These are phyloP conservation scores for Xylaria curta DNA, from an alignment of 495 filamentous ascomycete genomes.

Conservation along the genomic window DNA sequence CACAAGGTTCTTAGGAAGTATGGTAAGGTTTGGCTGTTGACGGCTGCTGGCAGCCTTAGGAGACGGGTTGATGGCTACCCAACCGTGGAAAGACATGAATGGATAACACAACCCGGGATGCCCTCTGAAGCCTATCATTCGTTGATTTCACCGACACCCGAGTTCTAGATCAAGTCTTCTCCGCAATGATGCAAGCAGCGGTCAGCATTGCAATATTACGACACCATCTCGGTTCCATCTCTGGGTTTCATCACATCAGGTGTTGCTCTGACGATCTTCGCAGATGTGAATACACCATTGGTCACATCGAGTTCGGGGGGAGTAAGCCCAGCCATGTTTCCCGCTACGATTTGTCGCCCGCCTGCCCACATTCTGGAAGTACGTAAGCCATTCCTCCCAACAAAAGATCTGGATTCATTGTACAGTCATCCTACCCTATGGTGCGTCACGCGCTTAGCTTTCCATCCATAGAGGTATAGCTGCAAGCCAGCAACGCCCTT, in stretches of 20 bases:
- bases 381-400: background rate
- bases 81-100: background rate
- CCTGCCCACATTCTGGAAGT: background rate
- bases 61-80: background rate
- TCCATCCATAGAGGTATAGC: background rate
- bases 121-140: background rate
- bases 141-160: background rate
- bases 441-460: background rate
- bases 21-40: background rate
- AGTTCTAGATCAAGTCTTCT: background rate
- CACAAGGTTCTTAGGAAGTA: background rate
- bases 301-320: background rate
- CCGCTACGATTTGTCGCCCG: background rate
- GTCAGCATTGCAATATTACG: background rate
- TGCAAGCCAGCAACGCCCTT: background rate
- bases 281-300: background rate
- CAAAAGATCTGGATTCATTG: background rate
- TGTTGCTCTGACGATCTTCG: background rate
- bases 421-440: background rate
- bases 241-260: background rate
- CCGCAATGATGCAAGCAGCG: background rate
- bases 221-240: background rate
- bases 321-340: background rate
- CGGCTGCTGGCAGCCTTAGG: background rate
- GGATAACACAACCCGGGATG: background rate